Evolutionary conservation across 345 rosid genomes (phyloP), one percentile per base, ranked within the genome.

Genomic region (Angophora floribunda): DNA sequence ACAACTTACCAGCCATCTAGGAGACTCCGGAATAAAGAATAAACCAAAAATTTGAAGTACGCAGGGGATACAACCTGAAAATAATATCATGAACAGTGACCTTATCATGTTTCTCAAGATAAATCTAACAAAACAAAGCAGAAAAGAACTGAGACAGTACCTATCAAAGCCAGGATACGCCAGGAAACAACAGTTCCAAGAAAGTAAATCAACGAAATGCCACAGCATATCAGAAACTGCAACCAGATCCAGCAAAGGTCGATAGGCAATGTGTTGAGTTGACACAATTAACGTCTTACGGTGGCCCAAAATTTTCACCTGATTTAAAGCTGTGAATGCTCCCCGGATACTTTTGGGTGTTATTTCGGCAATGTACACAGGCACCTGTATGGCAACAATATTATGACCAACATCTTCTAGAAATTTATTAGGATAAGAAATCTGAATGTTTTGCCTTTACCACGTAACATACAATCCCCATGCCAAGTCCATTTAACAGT

Each of bases 21-120:
- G 95, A 86, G 95, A 93, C 75, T 91, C 95, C 0, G 96, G 94
- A 86, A 91, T 90, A 90, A 88, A 94, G 65, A 91, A 91, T 9
- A 92, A 50, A 45, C 94, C 88, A 12, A 90, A 10, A 32, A 93
- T n/a, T 21, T 91, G 93, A 52, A 91, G 28, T 51, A 91, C 8
- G 70, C 89, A 90, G 49, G 94, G 92, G 70, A 91, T 85, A 52
- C 52, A 15, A 53, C 90, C 96, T 93, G 92, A 87, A 63, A 82
- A 51, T 17, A 4, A 85, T 67, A 75, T 75, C 84, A 75, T 19
- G 84, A 2, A 75, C 49, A 75, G 45, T 9, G 59, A 49, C 53
- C 61, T 30, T 10, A 30, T 36, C 47, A 19, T 30, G 55, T 9
- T 85, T 28, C 45, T 26, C 7, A 4, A 30, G 61, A 21, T 6